These are phyloP conservation scores for Aulographum hederae DNA, from an alignment of 2,329 filamentous ascomycete species.

Conservation along the genomic window DNA sequence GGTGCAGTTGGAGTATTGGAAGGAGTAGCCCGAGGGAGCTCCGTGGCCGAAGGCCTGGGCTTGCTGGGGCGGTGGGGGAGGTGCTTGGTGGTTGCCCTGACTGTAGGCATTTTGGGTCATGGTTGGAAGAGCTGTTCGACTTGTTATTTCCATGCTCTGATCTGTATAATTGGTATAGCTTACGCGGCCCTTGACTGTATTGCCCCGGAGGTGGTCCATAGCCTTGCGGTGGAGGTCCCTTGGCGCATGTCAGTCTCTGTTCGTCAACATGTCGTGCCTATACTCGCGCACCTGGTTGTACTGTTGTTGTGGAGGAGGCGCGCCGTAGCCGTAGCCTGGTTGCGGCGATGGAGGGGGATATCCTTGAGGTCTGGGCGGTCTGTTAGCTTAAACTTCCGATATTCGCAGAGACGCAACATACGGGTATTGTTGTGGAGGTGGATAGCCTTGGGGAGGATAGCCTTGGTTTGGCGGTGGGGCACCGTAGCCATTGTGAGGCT, in stretches of 20 bases:
- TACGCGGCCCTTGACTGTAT: constrained; percentile 1
- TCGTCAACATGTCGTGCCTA: constrained; percentile 1
- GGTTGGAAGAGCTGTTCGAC: constrained; percentile 14
- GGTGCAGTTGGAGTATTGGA: constrained; percentile 83
- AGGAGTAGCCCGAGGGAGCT: constrained; percentile 63
- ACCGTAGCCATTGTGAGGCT: constrained; percentile 13
- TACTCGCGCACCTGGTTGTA: constrained; percentile 19
- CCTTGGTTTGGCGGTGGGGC: constrained; percentile 9
- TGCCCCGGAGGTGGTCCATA: constrained; percentile 1
- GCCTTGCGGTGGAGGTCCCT: constrained; percentile 14
- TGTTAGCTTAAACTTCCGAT: not conserved
- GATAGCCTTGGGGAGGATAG: not conserved
- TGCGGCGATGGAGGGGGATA: constrained; percentile 16
- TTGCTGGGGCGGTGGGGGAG: constrained; percentile 44
- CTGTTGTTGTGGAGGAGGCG: constrained; percentile 23
- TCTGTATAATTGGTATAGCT: constrained; percentile 2
- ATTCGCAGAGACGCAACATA: constrained; percentile 4
- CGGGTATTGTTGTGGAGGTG: constrained; percentile 17
- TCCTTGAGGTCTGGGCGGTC: constrained; percentile 8
- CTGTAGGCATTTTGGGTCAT: constrained; percentile 34
- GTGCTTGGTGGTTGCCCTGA: constrained; percentile 38
- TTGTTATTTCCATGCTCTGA: no score
- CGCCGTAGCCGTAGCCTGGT: constrained; percentile 17
- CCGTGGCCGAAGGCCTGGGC: constrained; percentile 41
- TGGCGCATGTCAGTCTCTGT: constrained; percentile 8